phyloP scores from a whole-genome alignment of 179 eudicot genomes.

The Vitellaria paradoxa region DNA sequence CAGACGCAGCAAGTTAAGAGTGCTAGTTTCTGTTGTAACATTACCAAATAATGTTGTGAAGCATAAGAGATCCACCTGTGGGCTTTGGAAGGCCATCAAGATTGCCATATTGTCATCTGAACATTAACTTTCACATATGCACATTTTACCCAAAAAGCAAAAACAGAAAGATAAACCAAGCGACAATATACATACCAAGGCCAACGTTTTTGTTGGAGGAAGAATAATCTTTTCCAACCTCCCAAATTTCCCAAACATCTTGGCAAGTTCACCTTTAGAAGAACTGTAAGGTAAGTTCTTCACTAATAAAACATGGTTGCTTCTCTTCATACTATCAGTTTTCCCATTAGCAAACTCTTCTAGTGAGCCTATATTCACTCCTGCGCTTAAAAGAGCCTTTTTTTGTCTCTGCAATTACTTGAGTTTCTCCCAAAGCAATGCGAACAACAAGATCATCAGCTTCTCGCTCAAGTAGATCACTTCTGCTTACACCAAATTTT shows the following conservation, averaged over 20 bases:
- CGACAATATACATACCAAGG: conserved; percentile 55
- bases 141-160: background rate
- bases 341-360: conserved; percentile 71
- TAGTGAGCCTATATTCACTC: conserved; percentile 68
- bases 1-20: too few species aligned
- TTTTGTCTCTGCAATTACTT: conserved; percentile 93
- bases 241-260: conserved; percentile 82
- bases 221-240: conserved; percentile 84
- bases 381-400: conserved; percentile 80
- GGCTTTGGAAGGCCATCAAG: too few species aligned
- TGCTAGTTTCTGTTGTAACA: too few species aligned
- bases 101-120: background rate
- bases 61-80: too few species aligned
- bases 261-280: conserved; percentile 73
- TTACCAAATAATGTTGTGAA: too few species aligned
- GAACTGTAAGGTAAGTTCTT: conserved; percentile 89
- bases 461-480: conserved; percentile 81
- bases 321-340: conserved; percentile 56
- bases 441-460: conserved; percentile 89
- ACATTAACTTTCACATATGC: conserved; percentile 5
- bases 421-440: conserved; percentile 88
- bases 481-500: conserved; percentile 76
- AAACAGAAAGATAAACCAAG: background rate
- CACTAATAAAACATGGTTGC: conserved; percentile 80
- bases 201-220: conserved; percentile 87